Evolutionary conservation across 139 green algal genomes (phyloP), one percentile per base, ranked within the genome.

Genomic region (Auxenochlorella protothecoides): DNA sequence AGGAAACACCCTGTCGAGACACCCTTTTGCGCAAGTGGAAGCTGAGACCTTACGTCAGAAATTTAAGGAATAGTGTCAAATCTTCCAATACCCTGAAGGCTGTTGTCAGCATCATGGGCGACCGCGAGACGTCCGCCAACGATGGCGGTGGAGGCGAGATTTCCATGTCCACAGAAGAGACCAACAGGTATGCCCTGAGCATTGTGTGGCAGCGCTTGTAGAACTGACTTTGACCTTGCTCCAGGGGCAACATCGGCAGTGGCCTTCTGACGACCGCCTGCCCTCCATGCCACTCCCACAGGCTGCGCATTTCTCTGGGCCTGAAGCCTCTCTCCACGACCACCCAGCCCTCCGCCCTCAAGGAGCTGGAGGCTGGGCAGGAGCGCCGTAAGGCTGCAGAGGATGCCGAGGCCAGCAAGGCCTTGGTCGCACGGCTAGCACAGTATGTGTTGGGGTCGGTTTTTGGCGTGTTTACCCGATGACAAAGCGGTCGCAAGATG

Each of bases 121-220:
- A 13, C 27, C 9, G 13, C 27, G 74, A 65, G 16, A 53, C 57
- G 13, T 13, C 27, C 12, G 56, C 6, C 13, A 66, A 73, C 59
- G 66, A 12, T 27, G 70, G 62, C 8, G 16, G 54, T 59, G 72
- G 74, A 5, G 80, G 78, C 5, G 87, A 92, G 66, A 70, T 89
- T 4, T 78, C 75, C 11, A 77, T 95, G 74, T 85, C 74, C 53
- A 84, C 93, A 16, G 87, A 92, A 55, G 89, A 95, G 74, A 92
- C 89, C 3, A 95, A 95, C 83, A 91, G 77, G 88, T 90, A 62
- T 44, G 57, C 9, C 57, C 11, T 62, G 11, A 62, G 27, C 27
- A 44, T 44, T 1, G 27, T 44, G 27, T 44, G 27, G 27, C 27
- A 44, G 27, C 1, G 27, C 27, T 44, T 44, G 27, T 44, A 44